Evolutionary conservation across 495 filamentous ascomycete genomes (phyloP).

Genomic region (Penicillium bialowiezense): DNA sequence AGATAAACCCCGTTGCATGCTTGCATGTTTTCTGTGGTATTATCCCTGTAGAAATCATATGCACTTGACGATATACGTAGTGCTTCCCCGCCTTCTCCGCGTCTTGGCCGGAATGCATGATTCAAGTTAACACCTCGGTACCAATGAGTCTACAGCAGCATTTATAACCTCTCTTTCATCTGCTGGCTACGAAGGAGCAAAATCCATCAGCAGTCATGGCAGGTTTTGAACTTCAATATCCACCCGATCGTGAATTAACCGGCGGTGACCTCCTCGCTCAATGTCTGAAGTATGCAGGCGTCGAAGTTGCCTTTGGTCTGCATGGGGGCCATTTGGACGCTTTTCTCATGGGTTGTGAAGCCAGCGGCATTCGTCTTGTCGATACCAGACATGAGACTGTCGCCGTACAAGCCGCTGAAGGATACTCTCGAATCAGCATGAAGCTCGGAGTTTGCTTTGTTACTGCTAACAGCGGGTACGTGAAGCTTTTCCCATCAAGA

Average conservation of each 20-base stretch:
- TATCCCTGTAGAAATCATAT: too few species aligned
- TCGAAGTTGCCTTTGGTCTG: constrained; percentile 29
- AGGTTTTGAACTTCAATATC: constrained; percentile 19
- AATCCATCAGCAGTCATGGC: constrained; percentile 31
- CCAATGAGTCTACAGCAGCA: neutral
- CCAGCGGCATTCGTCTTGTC: constrained; percentile 23
- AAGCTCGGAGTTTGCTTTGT: constrained; percentile 30
- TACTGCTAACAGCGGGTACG: constrained; percentile 30
- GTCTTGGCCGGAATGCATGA: constrained; percentile 2
- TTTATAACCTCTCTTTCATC: neutral
- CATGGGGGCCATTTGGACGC: constrained; percentile 33
- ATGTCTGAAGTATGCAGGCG: constrained; percentile 23
- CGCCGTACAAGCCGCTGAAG: constrained; percentile 29
- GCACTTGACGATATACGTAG: neutral
- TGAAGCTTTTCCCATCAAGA: neutral
- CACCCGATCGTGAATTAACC: constrained; percentile 21
- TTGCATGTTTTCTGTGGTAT: too few species aligned
- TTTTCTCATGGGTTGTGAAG: constrained; percentile 29
- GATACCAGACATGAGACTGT: constrained; percentile 32
- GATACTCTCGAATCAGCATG: constrained; percentile 20
- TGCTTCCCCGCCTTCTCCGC: constrained; percentile 9
- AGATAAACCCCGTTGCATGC: too few species aligned
- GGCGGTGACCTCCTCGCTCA: constrained; percentile 30
- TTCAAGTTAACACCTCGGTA: neutral
- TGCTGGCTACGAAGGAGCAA: neutral